Percentiles rank a stretch among this genome's conserved stretches.
phyloP scores from a whole-genome alignment of 2,329 filamentous ascomycete species.

The Xylaria sp. region DNA sequence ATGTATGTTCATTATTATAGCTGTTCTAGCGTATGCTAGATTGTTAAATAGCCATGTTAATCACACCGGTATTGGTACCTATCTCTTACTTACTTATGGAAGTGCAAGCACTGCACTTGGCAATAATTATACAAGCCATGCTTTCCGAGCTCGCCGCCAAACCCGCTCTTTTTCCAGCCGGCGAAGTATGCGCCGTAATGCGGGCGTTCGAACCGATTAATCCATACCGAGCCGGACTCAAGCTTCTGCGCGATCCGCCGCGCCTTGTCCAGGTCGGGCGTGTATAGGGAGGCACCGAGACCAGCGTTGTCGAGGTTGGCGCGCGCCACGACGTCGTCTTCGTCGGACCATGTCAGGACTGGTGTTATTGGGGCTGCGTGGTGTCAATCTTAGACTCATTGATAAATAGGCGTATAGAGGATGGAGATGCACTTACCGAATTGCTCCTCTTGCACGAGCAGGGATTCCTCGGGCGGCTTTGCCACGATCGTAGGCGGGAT shows the following conservation, averaged over 20 bases:
- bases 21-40: background rate
- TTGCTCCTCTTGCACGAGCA: constrained; percentile 68
- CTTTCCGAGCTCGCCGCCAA: constrained; percentile 50
- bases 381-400: background rate
- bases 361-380: constrained; percentile 68
- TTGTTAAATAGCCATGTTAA: too few relatives aligned
- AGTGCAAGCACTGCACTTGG: constrained; percentile 49
- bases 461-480: constrained; percentile 64
- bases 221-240: constrained; percentile 68
- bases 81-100: constrained; percentile 44
- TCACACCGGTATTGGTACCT: background rate
- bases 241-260: constrained; percentile 63
- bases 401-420: background rate
- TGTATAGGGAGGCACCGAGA: constrained; percentile 77
- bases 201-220: constrained; percentile 58
- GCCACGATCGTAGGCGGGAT: constrained; percentile 68
- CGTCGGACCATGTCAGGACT: constrained; percentile 67
- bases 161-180: constrained; percentile 51
- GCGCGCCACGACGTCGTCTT: constrained; percentile 67
- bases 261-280: constrained; percentile 61
- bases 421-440: constrained; percentile 57
- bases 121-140: constrained; percentile 50
- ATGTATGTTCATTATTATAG: too few relatives aligned
- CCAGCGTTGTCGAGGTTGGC: constrained; percentile 92
- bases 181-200: constrained; percentile 48